Percentiles rank a stretch among this genome's conserved stretches.
These are phyloP conservation scores for Verticillium klebahnii DNA, from an alignment of 2,329 filamentous ascomycete genomes.

Conservation along the genomic window DNA sequence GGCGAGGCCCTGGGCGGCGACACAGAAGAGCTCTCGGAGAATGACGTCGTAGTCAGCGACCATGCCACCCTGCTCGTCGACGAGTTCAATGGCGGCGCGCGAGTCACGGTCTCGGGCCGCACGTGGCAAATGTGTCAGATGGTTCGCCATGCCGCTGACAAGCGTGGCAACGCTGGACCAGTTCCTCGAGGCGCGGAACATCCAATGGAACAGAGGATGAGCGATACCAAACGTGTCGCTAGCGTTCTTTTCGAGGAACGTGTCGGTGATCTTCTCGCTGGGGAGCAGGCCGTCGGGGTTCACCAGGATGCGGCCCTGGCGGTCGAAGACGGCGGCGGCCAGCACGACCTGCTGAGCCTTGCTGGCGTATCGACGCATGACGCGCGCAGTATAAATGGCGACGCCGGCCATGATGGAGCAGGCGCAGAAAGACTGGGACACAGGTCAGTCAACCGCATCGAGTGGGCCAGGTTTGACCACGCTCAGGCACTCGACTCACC, in stretches of 20 bases:
- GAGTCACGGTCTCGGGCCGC: constrained; percentile 32
- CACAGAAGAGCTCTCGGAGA: constrained; percentile 79
- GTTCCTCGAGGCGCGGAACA: constrained; percentile 74
- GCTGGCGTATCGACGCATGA: constrained; percentile 47
- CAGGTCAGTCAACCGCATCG: not conserved
- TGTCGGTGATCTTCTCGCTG: constrained; percentile 72
- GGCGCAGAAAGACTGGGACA: constrained; percentile 50
- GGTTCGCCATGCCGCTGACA: constrained; percentile 66
- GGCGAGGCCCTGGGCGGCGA: constrained; percentile 72
- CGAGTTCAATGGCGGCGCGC: constrained; percentile 34
- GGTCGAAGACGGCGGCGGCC: constrained; percentile 63
- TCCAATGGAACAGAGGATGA: constrained; percentile 82
- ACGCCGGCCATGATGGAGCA: constrained; percentile 55
- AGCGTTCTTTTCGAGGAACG: constrained; percentile 60
- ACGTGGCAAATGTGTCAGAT: constrained; percentile 52
- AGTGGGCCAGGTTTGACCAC: not conserved
- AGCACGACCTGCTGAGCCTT: constrained; percentile 58
- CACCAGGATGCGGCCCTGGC: constrained; percentile 61
- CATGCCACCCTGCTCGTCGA: constrained; percentile 49
- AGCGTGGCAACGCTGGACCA: constrained; percentile 67
- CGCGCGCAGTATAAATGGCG: constrained; percentile 48
- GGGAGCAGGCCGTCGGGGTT: constrained; percentile 66
- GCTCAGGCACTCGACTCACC: constrained; percentile 37
- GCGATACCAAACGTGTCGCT: constrained; percentile 71
- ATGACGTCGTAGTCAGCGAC: constrained; percentile 69